Percentiles rank a stretch among this genome's conserved stretches.
Conservation (phyloP, 2,329 filamentous ascomycete species). For the Claviceps sp. region DNA sequence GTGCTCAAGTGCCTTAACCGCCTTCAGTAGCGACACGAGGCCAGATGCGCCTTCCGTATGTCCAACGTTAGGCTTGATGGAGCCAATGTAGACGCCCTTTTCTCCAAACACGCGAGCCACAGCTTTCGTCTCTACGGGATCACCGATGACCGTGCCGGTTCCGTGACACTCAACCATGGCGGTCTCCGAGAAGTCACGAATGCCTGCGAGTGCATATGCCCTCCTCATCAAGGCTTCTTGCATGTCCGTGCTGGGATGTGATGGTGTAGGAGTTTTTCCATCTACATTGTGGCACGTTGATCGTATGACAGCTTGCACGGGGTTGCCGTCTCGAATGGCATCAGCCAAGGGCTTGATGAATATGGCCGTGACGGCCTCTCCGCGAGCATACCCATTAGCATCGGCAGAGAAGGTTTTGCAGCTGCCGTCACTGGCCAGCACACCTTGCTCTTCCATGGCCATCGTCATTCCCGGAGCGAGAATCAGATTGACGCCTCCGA, state of each 20-base stretch:
- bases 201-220: slow-evolving; percentile 17
- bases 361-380: slow-evolving; percentile 32
- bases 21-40: slow-evolving; percentile 29
- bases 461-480: slow-evolving; percentile 13
- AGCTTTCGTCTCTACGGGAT: slow-evolving; percentile 22
- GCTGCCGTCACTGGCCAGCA: slow-evolving; percentile 21
- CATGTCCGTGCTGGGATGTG: slow-evolving; percentile 21
- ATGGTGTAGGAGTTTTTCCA: slow-evolving; percentile 28
- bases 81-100: slow-evolving; percentile 16
- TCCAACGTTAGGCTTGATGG: slow-evolving; percentile 26
- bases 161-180: slow-evolving; percentile 26
- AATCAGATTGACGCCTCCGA: slow-evolving; percentile 19
- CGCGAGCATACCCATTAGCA: slow-evolving; percentile 37
- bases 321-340: slow-evolving; percentile 33
- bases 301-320: slow-evolving; percentile 25
- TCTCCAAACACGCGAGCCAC: slow-evolving; percentile 18
- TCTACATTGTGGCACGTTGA: slow-evolving; percentile 26
- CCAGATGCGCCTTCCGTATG: slow-evolving; percentile 32
- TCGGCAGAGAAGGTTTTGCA: slow-evolving; percentile 26
- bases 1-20: slow-evolving; percentile 25
- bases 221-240: slow-evolving; percentile 21
- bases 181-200: slow-evolving; percentile 14
- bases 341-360: slow-evolving; percentile 32
- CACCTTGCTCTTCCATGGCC: slow-evolving; percentile 20
- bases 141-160: slow-evolving; percentile 25